Evolutionary conservation across 306 rosid genomes (phyloP), one percentile per base, ranked within the genome.

Genomic region (Arachis hypogaea): DNA sequence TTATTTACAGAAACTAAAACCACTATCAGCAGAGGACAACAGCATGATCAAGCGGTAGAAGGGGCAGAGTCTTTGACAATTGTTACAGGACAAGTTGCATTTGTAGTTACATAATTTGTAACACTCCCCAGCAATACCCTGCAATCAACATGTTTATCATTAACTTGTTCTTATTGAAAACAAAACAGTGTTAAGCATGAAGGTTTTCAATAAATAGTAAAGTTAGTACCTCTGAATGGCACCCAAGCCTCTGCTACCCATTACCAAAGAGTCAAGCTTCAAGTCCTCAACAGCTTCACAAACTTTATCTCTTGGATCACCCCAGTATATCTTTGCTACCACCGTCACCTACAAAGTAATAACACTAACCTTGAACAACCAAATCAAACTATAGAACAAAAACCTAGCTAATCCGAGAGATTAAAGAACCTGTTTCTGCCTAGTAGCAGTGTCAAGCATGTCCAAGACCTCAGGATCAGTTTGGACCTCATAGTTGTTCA

Each of bases 241-340:
- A 33, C 91, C 83, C 7, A 86, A 81, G 54, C 91, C 88, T 77
- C 91, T 79, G 71, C 91, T 86, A 45, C 90, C 90, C 83, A 86
- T 62, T 33, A 83, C 84, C 82, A 86, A 69, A 66, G 69, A 57
- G 65, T 86, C 80, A 30, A 84, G 88, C 84, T 79, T 84, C 65
- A 86, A 68, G 66, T 82, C 86, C 22, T 22, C 77, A 64, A 78
- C 73, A 0, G 88, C 74, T 12, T 69, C 80, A 63, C 71, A 59
- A 69, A 82, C 41, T 52, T 71, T 86, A 16, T 86, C 91, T 71
- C 91, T 82, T 52, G 90, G 76, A 84, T 84, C 90, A 3, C 88
- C 86, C 88, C 86, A 81, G 61, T 82, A 86, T 8, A 86, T 5
- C 78, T 86, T 86, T 9, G 78, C 80, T 61, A 86, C 73, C 60